Conservation (phyloP, 2,329 filamentous ascomycete genomes). For the Paecilomyces formosus region DNA sequence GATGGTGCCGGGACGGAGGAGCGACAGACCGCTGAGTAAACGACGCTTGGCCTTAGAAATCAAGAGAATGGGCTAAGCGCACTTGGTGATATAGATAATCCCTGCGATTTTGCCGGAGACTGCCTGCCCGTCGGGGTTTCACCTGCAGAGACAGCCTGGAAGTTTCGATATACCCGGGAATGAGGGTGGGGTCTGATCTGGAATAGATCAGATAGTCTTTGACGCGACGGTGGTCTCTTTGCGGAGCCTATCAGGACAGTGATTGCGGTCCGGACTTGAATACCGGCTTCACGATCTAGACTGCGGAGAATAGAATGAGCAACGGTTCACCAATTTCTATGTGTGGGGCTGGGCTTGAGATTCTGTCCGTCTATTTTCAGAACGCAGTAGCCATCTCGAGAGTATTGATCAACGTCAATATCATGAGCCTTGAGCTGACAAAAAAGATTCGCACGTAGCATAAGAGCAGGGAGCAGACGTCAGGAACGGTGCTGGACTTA, state of each 20-base stretch:
- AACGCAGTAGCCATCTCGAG: neutral
- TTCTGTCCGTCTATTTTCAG: neutral
- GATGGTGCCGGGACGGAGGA: neutral
- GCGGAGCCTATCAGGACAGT: neutral
- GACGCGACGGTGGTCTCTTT: neutral
- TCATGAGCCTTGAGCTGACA: neutral
- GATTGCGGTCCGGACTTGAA: neutral
- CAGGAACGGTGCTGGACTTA: neutral
- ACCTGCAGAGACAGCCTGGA: neutral
- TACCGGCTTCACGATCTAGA: neutral
- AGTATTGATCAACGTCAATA: neutral
- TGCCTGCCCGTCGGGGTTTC: neutral
- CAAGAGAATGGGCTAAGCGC: neutral
- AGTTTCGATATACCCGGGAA: neutral
- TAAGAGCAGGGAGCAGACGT: neutral
- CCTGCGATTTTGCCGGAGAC: neutral
- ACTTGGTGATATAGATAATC: neutral
- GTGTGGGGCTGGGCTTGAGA: neutral
- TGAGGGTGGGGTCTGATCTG: neutral
- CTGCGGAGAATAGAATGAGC: neutral
- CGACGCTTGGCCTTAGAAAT: neutral
- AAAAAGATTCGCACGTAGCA: neutral
- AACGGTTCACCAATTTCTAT: neutral
- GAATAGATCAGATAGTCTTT: neutral
- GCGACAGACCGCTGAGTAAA: neutral